Base-by-base conservation (phyloP, 2,329 filamentous ascomycete species). In the Aspergillus candidus region DNA sequence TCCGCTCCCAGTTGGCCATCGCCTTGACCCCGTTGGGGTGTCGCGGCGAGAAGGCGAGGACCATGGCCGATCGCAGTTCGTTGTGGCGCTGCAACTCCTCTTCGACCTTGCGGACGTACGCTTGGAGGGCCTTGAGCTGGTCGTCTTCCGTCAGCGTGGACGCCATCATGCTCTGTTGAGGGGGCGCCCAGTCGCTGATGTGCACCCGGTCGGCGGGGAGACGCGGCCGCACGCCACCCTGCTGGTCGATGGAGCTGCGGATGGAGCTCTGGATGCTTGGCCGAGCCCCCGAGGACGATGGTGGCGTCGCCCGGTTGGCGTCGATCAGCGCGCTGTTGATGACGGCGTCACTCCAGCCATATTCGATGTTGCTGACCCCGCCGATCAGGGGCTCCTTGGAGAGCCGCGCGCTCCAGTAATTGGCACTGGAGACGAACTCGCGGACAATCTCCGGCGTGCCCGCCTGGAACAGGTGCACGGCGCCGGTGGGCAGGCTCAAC, bases 381-480 rank as follows among this genome's bases (percentile, higher is more conserved):
- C 93, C 93, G 30, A 91, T 80, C 29, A 98, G 73, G 2, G 93
- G 93, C 61, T 97, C 89, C 50, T 94, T 96, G 59, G 89, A 95
- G 29, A 97, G 75, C 40, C 93, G 80, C 2, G 93, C 91, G 60
- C 88, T 93, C 93, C 93, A 98, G 69, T 97, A 98, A 68, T 98
- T 98, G 57, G 88, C 88, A 1, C 90, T 94, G 13, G 81, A 84
- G 41, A 97, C 90, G 58, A 96, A 98, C 63, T 98, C 93, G 55
- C 86, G 85, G 56, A 90, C 86, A 57, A 97, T 95, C 57, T 98
- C 93, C 0, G 88, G 82, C 1, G 93, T 98, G 44, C 93, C 93
- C 38, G 93, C 93, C 60, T 97, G 90, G 76, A 98, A 98, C n/a
- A 98, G 77, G 63, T 98, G 93, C 1, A 98, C 90, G 0, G 91